phyloP scores from a whole-genome alignment of 345 rosid genomes.

The Boechera stricta region DNA sequence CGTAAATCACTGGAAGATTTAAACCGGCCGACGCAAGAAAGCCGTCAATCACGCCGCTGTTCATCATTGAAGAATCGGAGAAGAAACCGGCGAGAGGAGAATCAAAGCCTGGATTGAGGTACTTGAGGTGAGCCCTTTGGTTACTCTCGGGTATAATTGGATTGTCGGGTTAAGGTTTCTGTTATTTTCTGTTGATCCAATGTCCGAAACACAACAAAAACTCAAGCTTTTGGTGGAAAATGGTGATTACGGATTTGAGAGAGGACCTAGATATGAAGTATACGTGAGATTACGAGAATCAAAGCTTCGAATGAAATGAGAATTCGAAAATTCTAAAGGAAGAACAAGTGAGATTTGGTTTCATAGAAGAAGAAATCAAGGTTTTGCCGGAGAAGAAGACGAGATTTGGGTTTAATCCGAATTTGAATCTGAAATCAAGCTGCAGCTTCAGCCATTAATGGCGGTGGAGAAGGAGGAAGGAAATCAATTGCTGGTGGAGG shows the following conservation, averaged over 20 bases:
- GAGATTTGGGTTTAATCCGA: slow-evolving; percentile 50
- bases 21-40: no score
- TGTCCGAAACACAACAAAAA: slow-evolving; percentile 22
- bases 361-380: slow-evolving; percentile 55
- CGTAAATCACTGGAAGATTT: no score
- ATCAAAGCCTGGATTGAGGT: slow-evolving; percentile 47
- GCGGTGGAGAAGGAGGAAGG: slow-evolving; percentile 39
- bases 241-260: slow-evolving; percentile 51
- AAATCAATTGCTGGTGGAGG: slow-evolving; percentile 25
- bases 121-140: slow-evolving; percentile 55
- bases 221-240: slow-evolving; percentile 12
- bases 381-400: slow-evolving; percentile 49
- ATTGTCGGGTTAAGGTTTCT: not conserved
- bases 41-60: slow-evolving; percentile 9
- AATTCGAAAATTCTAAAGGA: slow-evolving; percentile 45
- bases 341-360: slow-evolving; percentile 57
- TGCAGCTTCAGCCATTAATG: slow-evolving; percentile 60
- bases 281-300: slow-evolving; percentile 77
- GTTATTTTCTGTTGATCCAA: slow-evolving; percentile 56
- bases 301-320: slow-evolving; percentile 57
- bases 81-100: slow-evolving; percentile 48
- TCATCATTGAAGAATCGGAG: slow-evolving; percentile 53
- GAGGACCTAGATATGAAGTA: slow-evolving; percentile 81
- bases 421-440: slow-evolving; percentile 30
- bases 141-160: no score